phyloP scores from a whole-genome alignment of 2,329 filamentous ascomycete species.

The Cadophora sp. region DNA sequence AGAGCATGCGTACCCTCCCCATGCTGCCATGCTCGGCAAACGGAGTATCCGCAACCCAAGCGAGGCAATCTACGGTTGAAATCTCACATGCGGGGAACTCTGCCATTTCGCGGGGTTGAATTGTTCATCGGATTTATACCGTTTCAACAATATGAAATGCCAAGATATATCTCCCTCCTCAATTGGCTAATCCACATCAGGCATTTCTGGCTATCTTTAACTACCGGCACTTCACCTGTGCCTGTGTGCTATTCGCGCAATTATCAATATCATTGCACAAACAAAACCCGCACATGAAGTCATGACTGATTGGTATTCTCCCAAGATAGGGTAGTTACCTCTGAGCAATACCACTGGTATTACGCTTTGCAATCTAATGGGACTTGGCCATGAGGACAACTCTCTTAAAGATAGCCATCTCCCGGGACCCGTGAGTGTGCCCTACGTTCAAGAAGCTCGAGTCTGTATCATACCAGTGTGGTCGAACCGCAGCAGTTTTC shows the following conservation, averaged over 20 bases:
- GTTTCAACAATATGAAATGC: constrained; percentile 16
- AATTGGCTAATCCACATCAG: constrained; percentile 15
- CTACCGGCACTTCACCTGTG: background rate
- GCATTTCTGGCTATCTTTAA: constrained; percentile 6
- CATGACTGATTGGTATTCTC: background rate
- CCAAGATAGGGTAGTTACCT: background rate
- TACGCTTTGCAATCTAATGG: background rate
- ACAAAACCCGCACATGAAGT: background rate
- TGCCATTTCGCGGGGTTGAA: background rate
- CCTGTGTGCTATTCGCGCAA: background rate
- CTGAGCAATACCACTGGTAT: background rate
- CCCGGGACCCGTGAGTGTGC: background rate
- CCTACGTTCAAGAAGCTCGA: background rate
- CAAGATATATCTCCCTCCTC: background rate
- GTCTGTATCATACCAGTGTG: background rate
- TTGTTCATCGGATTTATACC: background rate
- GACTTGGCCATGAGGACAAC: background rate
- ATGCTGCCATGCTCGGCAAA: too few species aligned
- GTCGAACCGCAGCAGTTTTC: background rate
- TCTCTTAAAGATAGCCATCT: background rate
- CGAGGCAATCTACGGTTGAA: constrained; percentile 5
- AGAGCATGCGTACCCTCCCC: background rate
- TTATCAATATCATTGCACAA: background rate
- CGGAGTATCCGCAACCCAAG: background rate
- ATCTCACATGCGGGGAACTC: constrained; percentile 6